Evolutionary conservation across 75 land plant species (phyloP).

Genomic region (Pinus albicaulis): DNA sequence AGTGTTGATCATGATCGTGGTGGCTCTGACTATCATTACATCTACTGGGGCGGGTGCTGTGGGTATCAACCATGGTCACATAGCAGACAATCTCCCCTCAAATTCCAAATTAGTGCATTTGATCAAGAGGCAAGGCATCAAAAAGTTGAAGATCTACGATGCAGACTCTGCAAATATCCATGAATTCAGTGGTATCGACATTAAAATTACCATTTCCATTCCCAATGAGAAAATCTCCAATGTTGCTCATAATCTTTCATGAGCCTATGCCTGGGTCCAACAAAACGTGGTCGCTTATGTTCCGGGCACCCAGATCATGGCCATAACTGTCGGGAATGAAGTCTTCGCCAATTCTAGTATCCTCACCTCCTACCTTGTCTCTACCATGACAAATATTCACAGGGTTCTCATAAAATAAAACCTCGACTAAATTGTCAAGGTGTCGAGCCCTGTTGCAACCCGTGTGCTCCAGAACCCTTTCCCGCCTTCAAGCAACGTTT

Average conservation of each 20-base stretch:
- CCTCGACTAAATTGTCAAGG: conserved; percentile 39
- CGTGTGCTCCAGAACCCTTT: conserved; percentile 52
- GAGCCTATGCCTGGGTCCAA: conserved; percentile 52
- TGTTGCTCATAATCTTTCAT: conserved; percentile 25
- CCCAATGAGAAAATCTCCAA: conserved; percentile 57
- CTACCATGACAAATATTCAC: conserved; percentile 67
- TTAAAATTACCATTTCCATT: conserved; percentile 51
- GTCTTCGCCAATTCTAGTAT: conserved; percentile 42
- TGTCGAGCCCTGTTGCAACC: conserved; percentile 69
- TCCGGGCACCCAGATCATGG: conserved; percentile 37
- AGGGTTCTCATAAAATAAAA: conserved; percentile 34
- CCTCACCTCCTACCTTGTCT: conserved; percentile 44
- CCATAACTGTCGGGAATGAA: conserved; percentile 81
- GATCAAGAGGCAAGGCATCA: conserved; percentile 41
- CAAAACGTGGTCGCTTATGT: conserved; percentile 45
- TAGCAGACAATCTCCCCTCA: conserved; percentile 63
- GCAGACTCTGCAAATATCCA: conserved; percentile 60
- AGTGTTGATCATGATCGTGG: too few species aligned
- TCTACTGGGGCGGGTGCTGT: conserved; percentile 22
- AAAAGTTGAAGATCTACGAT: conserved; percentile 64
- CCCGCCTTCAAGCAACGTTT: conserved; percentile 62
- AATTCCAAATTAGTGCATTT: conserved; percentile 49
- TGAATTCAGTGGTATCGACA: conserved; percentile 43
- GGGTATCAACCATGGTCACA: conserved; percentile 75
- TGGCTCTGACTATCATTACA: too few species aligned